phyloP scores from a whole-genome alignment of 129 eudicot genomes.

The Oenanthe sinensis region DNA sequence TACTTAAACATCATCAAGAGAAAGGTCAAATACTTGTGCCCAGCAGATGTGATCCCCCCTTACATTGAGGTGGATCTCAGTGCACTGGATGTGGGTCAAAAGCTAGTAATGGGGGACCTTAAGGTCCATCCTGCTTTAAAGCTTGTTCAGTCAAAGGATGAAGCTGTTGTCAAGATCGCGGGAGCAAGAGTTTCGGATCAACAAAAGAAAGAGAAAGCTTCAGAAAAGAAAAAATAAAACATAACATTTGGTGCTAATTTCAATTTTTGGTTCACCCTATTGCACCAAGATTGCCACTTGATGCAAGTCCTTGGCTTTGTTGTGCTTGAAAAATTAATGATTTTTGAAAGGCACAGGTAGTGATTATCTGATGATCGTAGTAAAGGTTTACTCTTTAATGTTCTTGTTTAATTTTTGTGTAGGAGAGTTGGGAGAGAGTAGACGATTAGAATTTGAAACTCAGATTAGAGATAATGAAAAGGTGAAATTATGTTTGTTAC shows the following conservation, averaged over 20 bases:
- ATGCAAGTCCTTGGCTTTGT: background rate
- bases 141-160: constrained; percentile 43
- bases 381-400: background rate
- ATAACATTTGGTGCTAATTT: background rate
- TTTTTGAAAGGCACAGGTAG: background rate
- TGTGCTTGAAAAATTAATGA: background rate
- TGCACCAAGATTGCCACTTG: background rate
- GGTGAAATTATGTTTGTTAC: background rate
- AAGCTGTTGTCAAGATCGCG: constrained; percentile 59
- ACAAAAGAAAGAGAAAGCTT: constrained; percentile 55
- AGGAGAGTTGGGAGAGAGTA: background rate
- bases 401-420: background rate
- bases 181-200: constrained; percentile 72
- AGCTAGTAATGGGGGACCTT: constrained; percentile 68
- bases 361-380: background rate
- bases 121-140: constrained; percentile 87
- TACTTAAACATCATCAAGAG: constrained; percentile 74
- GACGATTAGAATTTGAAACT: background rate
- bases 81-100: constrained; percentile 75
- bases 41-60: constrained; percentile 84
- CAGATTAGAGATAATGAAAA: background rate
- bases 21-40: constrained; percentile 65
- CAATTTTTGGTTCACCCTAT: background rate
- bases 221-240: constrained; percentile 59
- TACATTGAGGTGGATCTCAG: constrained; percentile 87